phyloP scores from a whole-genome alignment of 2,329 filamentous ascomycete genomes.

The Rhynchosporium graminicola region DNA sequence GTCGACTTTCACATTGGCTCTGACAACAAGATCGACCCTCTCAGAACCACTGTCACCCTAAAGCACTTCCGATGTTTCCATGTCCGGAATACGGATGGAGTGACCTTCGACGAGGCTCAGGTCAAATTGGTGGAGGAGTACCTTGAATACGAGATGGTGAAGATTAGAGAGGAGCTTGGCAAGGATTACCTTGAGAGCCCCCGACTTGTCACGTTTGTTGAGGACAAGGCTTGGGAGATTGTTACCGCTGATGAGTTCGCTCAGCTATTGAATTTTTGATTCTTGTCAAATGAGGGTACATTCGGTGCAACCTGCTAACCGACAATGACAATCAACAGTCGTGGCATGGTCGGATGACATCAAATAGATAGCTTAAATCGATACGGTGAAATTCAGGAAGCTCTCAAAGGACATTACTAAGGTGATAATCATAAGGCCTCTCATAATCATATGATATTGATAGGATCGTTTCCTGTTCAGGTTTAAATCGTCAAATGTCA shows the following conservation, averaged over 20 bases:
- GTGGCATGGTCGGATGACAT: not conserved
- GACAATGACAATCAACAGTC: not conserved
- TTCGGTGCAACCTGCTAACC: no score
- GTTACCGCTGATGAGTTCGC: not conserved
- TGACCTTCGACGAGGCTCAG: not conserved
- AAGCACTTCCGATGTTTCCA: not conserved
- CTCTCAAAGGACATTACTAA: no score
- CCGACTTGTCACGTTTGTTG: not conserved
- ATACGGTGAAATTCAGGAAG: no score
- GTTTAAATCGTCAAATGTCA: no score
- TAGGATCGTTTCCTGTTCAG: no score
- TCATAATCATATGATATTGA: no score
- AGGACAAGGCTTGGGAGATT: not conserved
- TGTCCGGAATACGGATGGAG: not conserved
- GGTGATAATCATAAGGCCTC: no score
- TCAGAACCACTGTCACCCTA: not conserved
- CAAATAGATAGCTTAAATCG: no score
- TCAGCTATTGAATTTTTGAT: not conserved
- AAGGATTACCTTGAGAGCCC: not conserved
- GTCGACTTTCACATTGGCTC: slow-evolving; percentile 2
- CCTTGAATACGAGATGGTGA: not conserved
- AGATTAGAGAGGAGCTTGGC: slow-evolving; percentile 2
- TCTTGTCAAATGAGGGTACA: not conserved
- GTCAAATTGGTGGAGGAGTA: not conserved
- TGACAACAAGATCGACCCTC: slow-evolving; percentile 4